Conservation (phyloP, 371 early-diverging fungal genomes). For the Synchytrium microbalum region DNA sequence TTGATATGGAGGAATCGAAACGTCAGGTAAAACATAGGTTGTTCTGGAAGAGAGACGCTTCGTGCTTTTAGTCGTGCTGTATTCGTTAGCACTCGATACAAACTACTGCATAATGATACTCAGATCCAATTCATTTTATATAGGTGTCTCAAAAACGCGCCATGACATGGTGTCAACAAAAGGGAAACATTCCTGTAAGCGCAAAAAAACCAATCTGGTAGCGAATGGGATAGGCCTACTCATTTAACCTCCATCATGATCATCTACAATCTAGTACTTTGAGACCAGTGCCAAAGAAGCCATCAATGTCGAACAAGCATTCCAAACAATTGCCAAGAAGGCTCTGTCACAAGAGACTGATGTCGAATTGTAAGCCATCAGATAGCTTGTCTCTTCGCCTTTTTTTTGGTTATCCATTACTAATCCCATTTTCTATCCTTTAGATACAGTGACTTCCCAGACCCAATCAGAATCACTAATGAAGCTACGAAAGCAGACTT, state of each 20-base stretch:
- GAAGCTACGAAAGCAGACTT: conserved; percentile 20
- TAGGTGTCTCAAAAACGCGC: conserved; percentile 90
- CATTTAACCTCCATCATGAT: too few species aligned
- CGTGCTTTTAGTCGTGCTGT: background rate
- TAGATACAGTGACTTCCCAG: conserved; percentile 75
- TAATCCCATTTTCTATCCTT: background rate
- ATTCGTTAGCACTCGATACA: background rate
- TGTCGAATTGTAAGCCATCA: conserved; percentile 74
- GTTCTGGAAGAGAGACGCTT: too few species aligned
- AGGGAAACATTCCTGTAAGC: conserved; percentile 81
- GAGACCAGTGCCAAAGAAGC: conserved; percentile 95
- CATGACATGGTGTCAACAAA: conserved; percentile 90
- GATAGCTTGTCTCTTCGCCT: conserved; percentile 9
- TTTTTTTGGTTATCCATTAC: conserved; percentile 2
- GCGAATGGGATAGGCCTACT: background rate
- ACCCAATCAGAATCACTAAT: conserved; percentile 81
- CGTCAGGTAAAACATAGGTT: conserved; percentile 58
- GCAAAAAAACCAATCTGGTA: background rate
- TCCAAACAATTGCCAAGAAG: conserved; percentile 89
- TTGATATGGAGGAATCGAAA: conserved; percentile 89
- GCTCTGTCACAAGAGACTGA: conserved; percentile 89
- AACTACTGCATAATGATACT: background rate
- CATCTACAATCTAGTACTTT: conserved; percentile 83
- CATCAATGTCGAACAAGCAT: conserved; percentile 94
- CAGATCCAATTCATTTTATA: background rate